Conservation (phyloP, 2,329 filamentous ascomycete genomes). For the Davidsoniella neocaledoniae region DNA sequence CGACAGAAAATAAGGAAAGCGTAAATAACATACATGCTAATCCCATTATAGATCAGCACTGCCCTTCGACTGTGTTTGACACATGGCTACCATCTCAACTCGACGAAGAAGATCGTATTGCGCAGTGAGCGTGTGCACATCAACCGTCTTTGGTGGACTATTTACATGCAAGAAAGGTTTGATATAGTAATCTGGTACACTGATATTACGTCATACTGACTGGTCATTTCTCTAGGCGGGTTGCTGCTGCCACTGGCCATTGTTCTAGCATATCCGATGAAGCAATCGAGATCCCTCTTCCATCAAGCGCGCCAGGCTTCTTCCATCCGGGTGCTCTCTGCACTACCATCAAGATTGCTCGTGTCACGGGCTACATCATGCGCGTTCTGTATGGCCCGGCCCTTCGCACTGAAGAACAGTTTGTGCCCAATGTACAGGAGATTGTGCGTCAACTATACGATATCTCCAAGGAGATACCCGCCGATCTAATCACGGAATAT, state of each 20-base stretch:
- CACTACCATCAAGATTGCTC: conserved; percentile 18
- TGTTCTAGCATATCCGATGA: conserved; percentile 10
- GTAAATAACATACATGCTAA: not conserved
- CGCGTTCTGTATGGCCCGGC: conserved; percentile 19
- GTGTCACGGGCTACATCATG: conserved; percentile 17
- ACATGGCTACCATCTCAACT: conserved; percentile 17
- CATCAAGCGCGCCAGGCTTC: conserved; percentile 17
- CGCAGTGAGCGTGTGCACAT: conserved; percentile 15
- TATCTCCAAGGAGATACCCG: conserved; percentile 15
- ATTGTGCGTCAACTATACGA: conserved; percentile 17
- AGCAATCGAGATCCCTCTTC: conserved; percentile 11
- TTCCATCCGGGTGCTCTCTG: conserved; percentile 17
- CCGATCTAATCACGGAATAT: conserved; percentile 14
- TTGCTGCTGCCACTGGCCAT: conserved; percentile 12
- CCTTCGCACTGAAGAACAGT: conserved; percentile 18
- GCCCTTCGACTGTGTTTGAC: conserved; percentile 17
- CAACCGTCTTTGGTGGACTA: conserved; percentile 18
- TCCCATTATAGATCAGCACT: conserved; percentile 16
- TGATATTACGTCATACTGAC: not conserved
- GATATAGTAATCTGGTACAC: not conserved
- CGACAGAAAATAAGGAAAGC: not conserved
- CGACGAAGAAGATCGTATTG: conserved; percentile 9
- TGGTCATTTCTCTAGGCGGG: not conserved
- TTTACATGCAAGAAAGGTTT: conserved; percentile 20
- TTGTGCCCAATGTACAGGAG: conserved; percentile 19